Evolutionary conservation across 495 filamentous ascomycete genomes (phyloP), one percentile per base, ranked within the genome.

Genomic region (Xylaria cubensis): DNA sequence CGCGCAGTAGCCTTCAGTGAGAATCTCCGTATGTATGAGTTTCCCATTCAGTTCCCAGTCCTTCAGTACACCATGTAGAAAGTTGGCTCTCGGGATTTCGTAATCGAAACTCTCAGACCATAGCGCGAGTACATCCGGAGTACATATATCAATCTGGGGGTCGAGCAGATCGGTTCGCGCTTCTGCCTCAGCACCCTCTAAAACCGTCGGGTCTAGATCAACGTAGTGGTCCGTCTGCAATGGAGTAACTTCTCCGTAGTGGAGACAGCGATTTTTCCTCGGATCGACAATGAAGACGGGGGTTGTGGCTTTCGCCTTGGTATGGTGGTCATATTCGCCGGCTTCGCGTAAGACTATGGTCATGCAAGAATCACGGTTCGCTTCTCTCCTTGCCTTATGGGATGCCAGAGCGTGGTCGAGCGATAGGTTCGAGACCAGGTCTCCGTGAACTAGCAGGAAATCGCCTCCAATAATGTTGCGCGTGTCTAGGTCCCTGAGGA

Each of bases 21-120:
- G 82, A 69, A 99, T 91, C 72, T 97, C 90, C n/a, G 93, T 92
- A 78, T 97, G 93, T 39, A 99, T 92, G 6, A 94, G 94, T 84
- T 98, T 98, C 32, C 94, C 94, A 81, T 98, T 97, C 59, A 98
- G 86, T 80, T 99, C 96, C 80, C 92, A 97, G 77, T 99, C 96
- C 81, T 97, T 98, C 29, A 99, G 85, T 19, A 98, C 93, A 71
- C 94, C 94, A 74, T 93, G 91, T 34, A 99, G 80, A 75, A 97
- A 98, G 76, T 97, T 93, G 73, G 90, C 91, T 67, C 96, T 89
- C 9, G 96, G 92, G 4, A 92, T 85, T 77, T 97, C 92, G 82
- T 96, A 98, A 82, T 99, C 96, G 80, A 99, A 99, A 78, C 94
- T 97, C 78, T 99, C 96, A 8, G 94, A 94, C 93, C 96, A 99